Evolutionary conservation across 176 grass and related monocot species (phyloP), one percentile per base, ranked within the genome.

Genomic region (Guadua angustifolia): DNA sequence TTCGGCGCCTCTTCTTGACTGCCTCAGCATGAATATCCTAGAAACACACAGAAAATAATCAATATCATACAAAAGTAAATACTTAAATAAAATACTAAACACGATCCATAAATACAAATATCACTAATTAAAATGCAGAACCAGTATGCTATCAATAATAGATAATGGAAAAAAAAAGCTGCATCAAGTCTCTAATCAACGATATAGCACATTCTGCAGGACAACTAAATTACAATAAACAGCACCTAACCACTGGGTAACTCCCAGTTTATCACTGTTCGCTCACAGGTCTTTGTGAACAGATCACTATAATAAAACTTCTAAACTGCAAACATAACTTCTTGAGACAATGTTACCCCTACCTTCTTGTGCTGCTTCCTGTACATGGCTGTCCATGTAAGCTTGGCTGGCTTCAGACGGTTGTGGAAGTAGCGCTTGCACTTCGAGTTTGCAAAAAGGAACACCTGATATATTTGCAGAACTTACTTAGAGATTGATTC

Each of bases 331-430:
- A 44, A 45, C 43, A 45, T 45, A 45, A 11, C 43, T 9, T 45
- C 43, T 45, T 45, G 10, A 45, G 9, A 11, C 43, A 45, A 11
- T 45, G 43, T 45, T 45, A 45, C 43, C 9, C 43, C 43, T 4
- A 79, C 84, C 75, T 86, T 86, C 75, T 79, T 86, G 84, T 86
- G 84, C 32, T 86, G 84, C 75, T 86, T 86, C 84, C 12, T 47
- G 45, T 47, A 47, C 45, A 47, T 47, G 45, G 45, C 45, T 14
- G 45, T 47, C 45, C 12, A 86, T 49, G 84, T 73, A 26, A 86
- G 84, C 66, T 86, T 86, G 29, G 75, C 84, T 7, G 75, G 84
- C 66, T 86, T 86, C 66, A 86, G 75, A 21, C 84, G 75, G 66
- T 79, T 86, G 66, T 79, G 84, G 53, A 79, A 86, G 75, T 86